phyloP scores from a whole-genome alignment of 495 filamentous ascomycete species.

The Bombardia bombarda region DNA sequence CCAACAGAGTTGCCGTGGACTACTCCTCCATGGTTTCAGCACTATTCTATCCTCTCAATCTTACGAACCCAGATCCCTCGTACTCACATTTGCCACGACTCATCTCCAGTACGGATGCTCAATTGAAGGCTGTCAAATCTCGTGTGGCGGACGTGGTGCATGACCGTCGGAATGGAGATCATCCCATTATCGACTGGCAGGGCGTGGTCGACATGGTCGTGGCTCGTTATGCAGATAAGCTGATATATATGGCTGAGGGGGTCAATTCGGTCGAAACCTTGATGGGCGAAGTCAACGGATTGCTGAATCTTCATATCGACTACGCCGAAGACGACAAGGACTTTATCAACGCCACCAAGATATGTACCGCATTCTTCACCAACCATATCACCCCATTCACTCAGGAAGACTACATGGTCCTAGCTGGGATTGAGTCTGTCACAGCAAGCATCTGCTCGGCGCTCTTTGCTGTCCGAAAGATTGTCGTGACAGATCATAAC shows the following conservation, averaged over 20 bases:
- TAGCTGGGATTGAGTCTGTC: constrained; percentile 39
- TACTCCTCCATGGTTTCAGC: constrained; percentile 55
- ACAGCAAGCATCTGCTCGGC: constrained; percentile 42
- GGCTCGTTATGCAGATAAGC: constrained; percentile 44
- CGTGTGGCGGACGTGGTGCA: constrained; percentile 35
- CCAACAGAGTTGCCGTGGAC: constrained; percentile 45
- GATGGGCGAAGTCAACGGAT: constrained; percentile 34
- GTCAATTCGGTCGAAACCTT: constrained; percentile 29
- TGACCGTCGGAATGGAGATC: constrained; percentile 4
- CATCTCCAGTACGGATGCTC: constrained; percentile 19
- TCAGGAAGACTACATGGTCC: constrained; percentile 28
- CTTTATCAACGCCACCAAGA: constrained; percentile 28
- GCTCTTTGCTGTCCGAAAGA: constrained; percentile 32
- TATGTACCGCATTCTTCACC: constrained; percentile 44
- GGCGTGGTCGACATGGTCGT: constrained; percentile 53
- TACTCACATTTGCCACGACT: constrained; percentile 40
- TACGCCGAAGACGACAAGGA: constrained; percentile 33
- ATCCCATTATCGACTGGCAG: constrained; percentile 47
- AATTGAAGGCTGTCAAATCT: constrained; percentile 33
- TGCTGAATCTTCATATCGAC: constrained; percentile 44
- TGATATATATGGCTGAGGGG: constrained; percentile 39
- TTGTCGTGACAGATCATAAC: constrained; percentile 11
- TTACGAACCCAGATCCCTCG: constrained; percentile 39
- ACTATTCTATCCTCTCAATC: constrained; percentile 45
- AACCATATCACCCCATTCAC: constrained; percentile 10